These are phyloP conservation scores for Microdochium trichocladiopsis DNA, from an alignment of 2,329 filamentous ascomycete genomes.

Conservation along the genomic window DNA sequence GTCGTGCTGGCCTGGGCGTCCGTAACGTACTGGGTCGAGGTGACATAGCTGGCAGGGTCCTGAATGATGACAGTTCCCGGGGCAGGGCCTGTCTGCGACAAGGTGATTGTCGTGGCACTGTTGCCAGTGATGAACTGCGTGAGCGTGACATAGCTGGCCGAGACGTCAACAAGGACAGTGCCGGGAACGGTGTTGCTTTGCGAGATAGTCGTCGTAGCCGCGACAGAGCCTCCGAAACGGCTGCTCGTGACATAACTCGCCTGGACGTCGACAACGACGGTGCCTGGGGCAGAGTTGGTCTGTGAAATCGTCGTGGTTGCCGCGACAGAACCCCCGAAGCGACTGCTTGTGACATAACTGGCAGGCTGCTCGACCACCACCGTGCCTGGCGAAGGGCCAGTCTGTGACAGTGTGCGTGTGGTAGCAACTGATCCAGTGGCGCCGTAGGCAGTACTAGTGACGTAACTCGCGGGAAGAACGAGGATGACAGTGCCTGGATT, in stretches of 20 bases:
- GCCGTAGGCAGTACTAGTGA: not conserved
- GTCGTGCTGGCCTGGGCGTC: not conserved
- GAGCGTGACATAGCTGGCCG: not conserved
- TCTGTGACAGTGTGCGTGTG: not conserved
- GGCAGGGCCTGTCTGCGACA: not conserved
- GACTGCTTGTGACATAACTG: not conserved
- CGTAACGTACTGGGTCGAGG: not conserved
- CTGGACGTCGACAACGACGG: not conserved
- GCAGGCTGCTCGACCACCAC: not conserved
- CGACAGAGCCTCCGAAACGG: not conserved
- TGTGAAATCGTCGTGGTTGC: not conserved
- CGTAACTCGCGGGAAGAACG: not conserved
- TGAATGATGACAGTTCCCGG: not conserved
- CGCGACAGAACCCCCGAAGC: not conserved
- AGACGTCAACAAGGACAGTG: not conserved
- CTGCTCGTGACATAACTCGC: not conserved
- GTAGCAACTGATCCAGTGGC: not conserved
- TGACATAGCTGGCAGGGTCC: not conserved
- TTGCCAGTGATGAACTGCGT: not conserved
- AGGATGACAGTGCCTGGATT: not conserved
- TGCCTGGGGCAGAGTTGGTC: not conserved
- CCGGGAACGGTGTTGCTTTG: not conserved
- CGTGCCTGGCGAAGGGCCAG: not conserved
- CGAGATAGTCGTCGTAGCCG: not conserved
- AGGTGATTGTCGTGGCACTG: not conserved